Evolutionary conservation across 139 green algal species (phyloP).

Genomic region (Chlorella sorokiniana): DNA sequence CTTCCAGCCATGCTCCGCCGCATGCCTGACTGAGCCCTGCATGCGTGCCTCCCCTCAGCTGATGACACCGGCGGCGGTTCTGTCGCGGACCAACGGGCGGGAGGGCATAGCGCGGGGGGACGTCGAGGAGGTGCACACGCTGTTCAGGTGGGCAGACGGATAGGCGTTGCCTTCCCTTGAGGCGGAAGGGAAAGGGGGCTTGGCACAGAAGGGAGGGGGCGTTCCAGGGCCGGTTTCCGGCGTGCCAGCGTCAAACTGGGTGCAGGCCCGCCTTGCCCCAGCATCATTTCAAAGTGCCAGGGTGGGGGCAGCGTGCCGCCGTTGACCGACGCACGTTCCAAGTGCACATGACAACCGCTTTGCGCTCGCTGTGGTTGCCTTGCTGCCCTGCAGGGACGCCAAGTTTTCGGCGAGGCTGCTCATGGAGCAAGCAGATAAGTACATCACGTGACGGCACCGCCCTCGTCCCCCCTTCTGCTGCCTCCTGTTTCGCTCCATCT

Average conservation of each 20-base stretch:
- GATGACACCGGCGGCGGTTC: constrained; percentile 86
- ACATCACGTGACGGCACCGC: constrained; percentile 68
- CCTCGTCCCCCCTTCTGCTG: neutral
- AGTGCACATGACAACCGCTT: too few relatives aligned
- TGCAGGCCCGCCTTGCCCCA: too few relatives aligned
- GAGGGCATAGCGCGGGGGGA: constrained; percentile 65
- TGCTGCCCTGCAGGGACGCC: constrained; percentile 72
- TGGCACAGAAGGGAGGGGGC: too few relatives aligned
- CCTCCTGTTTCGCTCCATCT: neutral
- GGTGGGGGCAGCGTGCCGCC: too few relatives aligned
- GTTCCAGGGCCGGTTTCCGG: too few relatives aligned
- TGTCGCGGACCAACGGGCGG: constrained; percentile 61
- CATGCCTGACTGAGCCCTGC: neutral
- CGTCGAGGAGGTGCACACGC: constrained; percentile 74
- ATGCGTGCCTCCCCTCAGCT: constrained; percentile 66
- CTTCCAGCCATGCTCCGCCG: neutral
- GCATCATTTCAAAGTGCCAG: too few relatives aligned
- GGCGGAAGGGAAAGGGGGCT: too few relatives aligned
- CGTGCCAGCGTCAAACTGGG: too few relatives aligned
- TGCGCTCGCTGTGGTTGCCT: neutral
- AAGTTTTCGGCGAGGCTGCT: constrained; percentile 91
- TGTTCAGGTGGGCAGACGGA: constrained; percentile 71
- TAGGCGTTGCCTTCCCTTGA: neutral
- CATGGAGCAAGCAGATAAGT: constrained; percentile 94
- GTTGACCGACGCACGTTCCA: too few relatives aligned